Conservation (phyloP, 129 eudicot species). For the Pulicaria dysenterica region DNA sequence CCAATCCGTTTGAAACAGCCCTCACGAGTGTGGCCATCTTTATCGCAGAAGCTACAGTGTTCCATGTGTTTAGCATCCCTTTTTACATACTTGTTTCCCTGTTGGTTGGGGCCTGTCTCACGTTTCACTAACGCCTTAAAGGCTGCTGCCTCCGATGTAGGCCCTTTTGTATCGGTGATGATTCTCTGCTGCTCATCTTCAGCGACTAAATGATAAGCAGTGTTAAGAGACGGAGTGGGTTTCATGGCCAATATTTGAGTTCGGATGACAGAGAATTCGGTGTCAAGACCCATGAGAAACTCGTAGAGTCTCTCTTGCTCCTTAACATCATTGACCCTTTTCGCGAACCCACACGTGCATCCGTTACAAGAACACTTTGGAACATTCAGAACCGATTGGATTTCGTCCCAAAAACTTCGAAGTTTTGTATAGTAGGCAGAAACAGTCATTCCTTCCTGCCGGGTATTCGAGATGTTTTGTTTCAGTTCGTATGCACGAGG, state of each 20-base stretch:
- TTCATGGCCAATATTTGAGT: neutral
- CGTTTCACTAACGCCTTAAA: neutral
- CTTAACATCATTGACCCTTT: too few relatives aligned
- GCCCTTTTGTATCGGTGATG: neutral
- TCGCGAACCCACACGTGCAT: too few relatives aligned
- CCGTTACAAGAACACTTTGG: too few relatives aligned
- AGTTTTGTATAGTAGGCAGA: too few relatives aligned
- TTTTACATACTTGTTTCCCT: too few relatives aligned
- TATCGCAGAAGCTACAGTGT: neutral
- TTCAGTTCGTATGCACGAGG: too few relatives aligned
- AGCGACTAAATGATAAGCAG: neutral
- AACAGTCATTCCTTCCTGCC: too few relatives aligned
- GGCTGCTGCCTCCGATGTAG: neutral
- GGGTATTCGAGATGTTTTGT: too few relatives aligned
- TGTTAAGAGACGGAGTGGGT: neutral
- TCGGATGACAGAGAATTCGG: neutral
- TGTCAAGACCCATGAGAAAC: neutral
- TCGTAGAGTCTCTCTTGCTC: too few relatives aligned
- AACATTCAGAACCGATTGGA: too few relatives aligned
- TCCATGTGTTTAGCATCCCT: neutral
- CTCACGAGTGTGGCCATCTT: neutral
- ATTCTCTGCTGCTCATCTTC: neutral
- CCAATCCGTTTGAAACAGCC: neutral
- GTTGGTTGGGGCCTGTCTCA: neutral
- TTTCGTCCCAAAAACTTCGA: too few relatives aligned